These are phyloP conservation scores for Ajuga reptans DNA, from an alignment of 305 asterid genomes.

Conservation along the genomic window DNA sequence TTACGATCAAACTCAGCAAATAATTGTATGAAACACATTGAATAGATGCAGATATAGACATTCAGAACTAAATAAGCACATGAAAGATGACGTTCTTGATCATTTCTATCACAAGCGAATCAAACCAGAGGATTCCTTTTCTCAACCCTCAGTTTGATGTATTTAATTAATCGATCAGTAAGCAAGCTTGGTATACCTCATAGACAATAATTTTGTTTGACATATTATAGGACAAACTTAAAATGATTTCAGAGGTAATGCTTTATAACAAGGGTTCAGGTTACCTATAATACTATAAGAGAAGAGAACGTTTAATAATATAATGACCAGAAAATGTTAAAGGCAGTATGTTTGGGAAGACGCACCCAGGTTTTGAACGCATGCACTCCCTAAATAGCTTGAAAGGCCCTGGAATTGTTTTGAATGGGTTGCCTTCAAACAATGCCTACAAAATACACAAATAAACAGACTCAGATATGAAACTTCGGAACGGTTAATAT, in stretches of 20 bases:
- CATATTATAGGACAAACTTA: not conserved
- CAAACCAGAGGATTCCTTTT: not conserved
- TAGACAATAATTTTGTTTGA: not conserved
- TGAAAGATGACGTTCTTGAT: not conserved
- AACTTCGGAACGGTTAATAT: not conserved
- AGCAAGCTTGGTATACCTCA: not conserved
- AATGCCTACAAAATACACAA: slow-evolving; percentile 48
- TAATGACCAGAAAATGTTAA: not conserved
- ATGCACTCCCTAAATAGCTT: slow-evolving; percentile 86
- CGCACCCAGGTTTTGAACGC: slow-evolving; percentile 97
- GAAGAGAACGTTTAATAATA: slow-evolving; percentile 9
- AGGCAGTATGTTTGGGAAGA: not conserved
- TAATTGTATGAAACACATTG: not conserved
- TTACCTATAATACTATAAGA: not conserved
- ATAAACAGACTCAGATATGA: not conserved
- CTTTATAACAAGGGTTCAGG: slow-evolving; percentile 1
- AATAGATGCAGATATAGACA: not conserved
- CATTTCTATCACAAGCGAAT: not conserved
- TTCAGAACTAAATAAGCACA: not conserved
- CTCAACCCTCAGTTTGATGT: not conserved
- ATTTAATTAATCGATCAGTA: not conserved
- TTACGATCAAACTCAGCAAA: slow-evolving; percentile 4
- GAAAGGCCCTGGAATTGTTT: slow-evolving; percentile 94
- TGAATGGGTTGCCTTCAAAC: slow-evolving; percentile 96
- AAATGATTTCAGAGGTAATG: not conserved